phyloP scores from a whole-genome alignment of 179 eudicot species.

The Patellifolia procumbens region DNA sequence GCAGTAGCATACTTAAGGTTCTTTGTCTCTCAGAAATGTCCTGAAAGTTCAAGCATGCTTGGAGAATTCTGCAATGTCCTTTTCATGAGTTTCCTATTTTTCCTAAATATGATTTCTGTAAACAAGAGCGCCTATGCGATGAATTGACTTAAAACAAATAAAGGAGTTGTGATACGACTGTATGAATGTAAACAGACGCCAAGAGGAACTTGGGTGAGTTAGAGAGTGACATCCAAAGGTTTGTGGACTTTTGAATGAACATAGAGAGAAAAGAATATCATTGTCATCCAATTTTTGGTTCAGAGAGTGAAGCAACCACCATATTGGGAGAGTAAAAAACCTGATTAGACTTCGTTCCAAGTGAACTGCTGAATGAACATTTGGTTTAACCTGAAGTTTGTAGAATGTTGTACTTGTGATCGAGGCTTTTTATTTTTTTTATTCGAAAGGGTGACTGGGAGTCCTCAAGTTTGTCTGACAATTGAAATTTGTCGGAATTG shows the following conservation, averaged over 20 bases:
- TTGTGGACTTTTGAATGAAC: neutral
- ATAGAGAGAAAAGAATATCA: neutral
- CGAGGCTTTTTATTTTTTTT: neutral
- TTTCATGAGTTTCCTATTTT: neutral
- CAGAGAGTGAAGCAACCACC: neutral
- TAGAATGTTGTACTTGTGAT: neutral
- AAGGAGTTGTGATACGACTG: neutral
- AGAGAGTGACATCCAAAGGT: neutral
- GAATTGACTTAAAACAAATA: neutral
- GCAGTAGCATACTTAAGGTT: neutral
- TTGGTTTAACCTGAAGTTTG: neutral
- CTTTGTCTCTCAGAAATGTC: neutral
- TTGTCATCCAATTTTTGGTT: neutral
- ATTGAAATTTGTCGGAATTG: neutral
- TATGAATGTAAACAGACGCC: neutral
- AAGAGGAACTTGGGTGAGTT: constrained; percentile 3
- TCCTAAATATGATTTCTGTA: neutral
- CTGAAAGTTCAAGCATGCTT: neutral
- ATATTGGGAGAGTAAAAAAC: neutral
- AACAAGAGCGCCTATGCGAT: neutral
- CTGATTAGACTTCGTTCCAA: neutral
- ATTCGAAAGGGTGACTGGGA: neutral
- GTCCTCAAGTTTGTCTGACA: neutral
- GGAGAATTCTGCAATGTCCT: neutral
- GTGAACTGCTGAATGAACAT: neutral